phyloP scores from a whole-genome alignment of 768 basidiomycete genomes.

The Serendipita sp. region DNA sequence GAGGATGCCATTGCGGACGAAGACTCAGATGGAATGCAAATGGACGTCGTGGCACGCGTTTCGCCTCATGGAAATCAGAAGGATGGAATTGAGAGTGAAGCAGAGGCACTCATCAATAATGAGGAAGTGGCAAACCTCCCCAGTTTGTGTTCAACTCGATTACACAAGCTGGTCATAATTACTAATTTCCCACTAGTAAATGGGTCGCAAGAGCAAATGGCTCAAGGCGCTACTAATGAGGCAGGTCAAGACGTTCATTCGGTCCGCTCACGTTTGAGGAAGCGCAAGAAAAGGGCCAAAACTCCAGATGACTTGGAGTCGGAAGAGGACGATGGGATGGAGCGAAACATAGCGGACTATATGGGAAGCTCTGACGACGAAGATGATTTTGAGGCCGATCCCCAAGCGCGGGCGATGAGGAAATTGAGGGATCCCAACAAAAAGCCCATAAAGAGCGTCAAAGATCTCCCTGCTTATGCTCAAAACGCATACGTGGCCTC shows the following conservation, averaged over 20 bases:
- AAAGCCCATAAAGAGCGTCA: neutral
- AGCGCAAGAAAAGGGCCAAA: neutral
- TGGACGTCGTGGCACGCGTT: neutral
- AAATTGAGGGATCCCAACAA: neutral
- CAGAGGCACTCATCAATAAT: no score
- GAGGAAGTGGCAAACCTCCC: no score
- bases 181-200: no score
- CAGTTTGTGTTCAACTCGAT: no score
- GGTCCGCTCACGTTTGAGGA: neutral
- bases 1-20: neutral
- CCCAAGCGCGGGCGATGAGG: neutral
- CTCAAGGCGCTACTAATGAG: no score
- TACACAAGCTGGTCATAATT: no score
- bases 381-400: neutral
- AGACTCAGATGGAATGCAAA: neutral
- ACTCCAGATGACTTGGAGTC: neutral
- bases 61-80: neutral
- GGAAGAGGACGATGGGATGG: slow-evolving; percentile 2
- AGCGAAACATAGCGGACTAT: neutral
- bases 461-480: neutral
- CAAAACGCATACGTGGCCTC: slow-evolving; percentile 3
- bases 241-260: no score
- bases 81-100: no score
- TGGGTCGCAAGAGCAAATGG: no score
- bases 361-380: neutral